Evolutionary conservation across 2,329 filamentous ascomycete species (phyloP), one percentile per base, ranked within the genome.

Genomic region (Myotisia sp.): DNA sequence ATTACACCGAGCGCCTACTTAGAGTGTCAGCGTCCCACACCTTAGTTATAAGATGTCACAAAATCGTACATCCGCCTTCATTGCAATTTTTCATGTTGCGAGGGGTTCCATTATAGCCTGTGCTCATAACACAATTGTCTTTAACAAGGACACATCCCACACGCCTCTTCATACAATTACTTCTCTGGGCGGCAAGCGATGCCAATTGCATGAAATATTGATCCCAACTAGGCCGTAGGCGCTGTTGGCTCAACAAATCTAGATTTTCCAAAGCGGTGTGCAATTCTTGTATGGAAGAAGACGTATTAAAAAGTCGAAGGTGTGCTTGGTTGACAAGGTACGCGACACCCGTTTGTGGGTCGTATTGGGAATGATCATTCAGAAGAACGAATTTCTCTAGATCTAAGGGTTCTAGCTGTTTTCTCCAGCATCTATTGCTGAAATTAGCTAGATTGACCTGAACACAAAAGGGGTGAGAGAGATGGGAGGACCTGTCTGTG

Each of bases 141-240:
- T 79, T 70, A 21, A 95, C 86, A 6, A 98, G 68, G 5, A 95
- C 90, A 59, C 86, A 94, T 5, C 90, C 90, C 1, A 98, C 90
- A 44, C 87, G 76, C 19, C 90, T 72, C 62, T 95, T 94, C 90
- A 98, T 98, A 64, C 90, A 98, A 58, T 98, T 98, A 52, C 78
- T 84, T 43, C 90, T 73, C 46, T 84, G 79, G 1, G 87, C 82
- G 5, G 90, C 90, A 30, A 98, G 73, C 21, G 81, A 84, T 4
- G 90, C 86, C n/a, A 98, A 67, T 26, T 82, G 75, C 90, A 98
- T 98, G 54, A 98, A 98, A 63, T 98, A 98, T 49, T 81, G 77
- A 58, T 98, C 90, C 90, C 90, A 98, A 31, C 74, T 77, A 1
- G 90, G 90, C 1, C 90, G 75, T 22, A 98, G 67, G 2, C 90